Conservation (phyloP, 306 rosid genomes). For the Leucaena leucocephala region DNA sequence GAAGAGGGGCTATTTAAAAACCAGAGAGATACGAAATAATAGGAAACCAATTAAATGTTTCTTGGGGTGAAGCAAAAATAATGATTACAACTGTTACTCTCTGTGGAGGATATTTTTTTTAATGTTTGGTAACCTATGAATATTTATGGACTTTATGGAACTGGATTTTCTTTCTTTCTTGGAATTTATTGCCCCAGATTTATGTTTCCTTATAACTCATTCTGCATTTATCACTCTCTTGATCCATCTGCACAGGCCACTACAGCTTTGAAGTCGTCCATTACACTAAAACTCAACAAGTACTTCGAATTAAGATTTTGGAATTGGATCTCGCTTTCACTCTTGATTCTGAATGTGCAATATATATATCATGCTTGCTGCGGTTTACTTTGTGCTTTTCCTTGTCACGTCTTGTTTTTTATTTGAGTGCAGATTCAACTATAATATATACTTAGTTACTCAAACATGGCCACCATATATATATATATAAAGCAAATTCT, state of each 20-base stretch:
- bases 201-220: background rate
- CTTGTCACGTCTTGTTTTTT: background rate
- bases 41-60: background rate
- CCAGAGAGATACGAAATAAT: background rate
- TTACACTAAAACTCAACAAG: background rate
- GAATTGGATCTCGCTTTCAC: background rate
- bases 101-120: background rate
- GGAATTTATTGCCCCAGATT: background rate
- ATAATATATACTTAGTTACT: background rate
- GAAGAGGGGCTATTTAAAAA: constrained; percentile 1
- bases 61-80: background rate
- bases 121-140: background rate
- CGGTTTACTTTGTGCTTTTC: background rate
- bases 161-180: background rate
- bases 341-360: background rate
- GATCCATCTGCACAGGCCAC: background rate
- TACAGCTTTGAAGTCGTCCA: background rate
- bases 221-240: background rate
- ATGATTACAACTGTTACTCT: background rate
- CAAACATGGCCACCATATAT: background rate
- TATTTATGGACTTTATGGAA: background rate
- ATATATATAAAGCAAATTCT: background rate
- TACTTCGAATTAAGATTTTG: background rate
- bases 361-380: background rate
- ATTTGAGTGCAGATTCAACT: background rate